phyloP scores from a whole-genome alignment of 164 flowering plant species.

The Vitis cinerea region DNA sequence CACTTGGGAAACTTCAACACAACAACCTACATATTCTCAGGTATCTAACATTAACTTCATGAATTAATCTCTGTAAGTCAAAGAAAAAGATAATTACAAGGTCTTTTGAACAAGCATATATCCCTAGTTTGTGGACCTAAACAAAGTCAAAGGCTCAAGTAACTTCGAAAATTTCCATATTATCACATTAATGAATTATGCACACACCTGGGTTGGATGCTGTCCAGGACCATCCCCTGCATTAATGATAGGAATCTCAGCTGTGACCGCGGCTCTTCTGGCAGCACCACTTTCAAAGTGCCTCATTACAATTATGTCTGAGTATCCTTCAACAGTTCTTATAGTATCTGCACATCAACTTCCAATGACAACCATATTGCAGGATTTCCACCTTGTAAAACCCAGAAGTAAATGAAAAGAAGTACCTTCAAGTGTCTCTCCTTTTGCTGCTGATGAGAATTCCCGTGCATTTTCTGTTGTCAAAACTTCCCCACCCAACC shows the following conservation, averaged over 20 bases:
- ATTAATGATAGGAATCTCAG: slow-evolving; percentile 86
- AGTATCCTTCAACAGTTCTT: slow-evolving; percentile 93
- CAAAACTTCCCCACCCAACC: slow-evolving; percentile 95
- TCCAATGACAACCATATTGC: slow-evolving; percentile 6
- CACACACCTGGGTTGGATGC: slow-evolving; percentile 90
- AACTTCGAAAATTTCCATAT: not conserved
- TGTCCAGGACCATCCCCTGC: slow-evolving; percentile 99
- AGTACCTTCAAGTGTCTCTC: slow-evolving; percentile 98
- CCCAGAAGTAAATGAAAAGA: not conserved
- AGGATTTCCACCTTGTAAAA: not conserved
- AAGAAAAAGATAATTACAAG: no score
- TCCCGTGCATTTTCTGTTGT: slow-evolving; percentile 98
- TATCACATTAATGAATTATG: not conserved
- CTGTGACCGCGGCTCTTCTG: slow-evolving; percentile 79
- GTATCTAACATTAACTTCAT: no score
- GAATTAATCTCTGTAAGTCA: no score
- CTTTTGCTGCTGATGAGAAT: slow-evolving; percentile 97
- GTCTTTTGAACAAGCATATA: no score
- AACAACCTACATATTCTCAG: no score
- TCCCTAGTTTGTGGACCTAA: no score
- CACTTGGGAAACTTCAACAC: no score
- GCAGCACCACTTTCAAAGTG: slow-evolving; percentile 99
- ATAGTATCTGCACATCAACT: slow-evolving; percentile 69
- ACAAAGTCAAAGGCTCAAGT: no score
- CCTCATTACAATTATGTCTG: slow-evolving; percentile 95